phyloP scores from a whole-genome alignment of 768 basidiomycete genomes.

The Trametes meyenii region DNA sequence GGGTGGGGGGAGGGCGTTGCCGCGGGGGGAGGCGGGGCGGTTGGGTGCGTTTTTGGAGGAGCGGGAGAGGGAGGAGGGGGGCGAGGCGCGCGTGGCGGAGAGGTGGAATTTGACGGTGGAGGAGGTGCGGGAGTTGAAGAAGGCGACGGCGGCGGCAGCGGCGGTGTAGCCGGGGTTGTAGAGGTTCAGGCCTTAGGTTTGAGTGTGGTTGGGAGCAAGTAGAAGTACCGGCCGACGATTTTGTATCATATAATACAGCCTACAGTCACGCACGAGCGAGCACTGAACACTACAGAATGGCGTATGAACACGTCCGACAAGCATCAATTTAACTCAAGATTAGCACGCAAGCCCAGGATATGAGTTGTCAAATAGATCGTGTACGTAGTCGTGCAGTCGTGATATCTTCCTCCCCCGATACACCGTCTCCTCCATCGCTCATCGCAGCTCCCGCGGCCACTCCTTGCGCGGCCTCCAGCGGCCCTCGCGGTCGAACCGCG shows the following conservation, averaged over 20 bases:
- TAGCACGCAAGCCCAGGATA: background rate
- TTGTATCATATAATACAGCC: constrained; percentile 12
- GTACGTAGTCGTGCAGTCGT: background rate
- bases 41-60: constrained; percentile 9
- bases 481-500: constrained; percentile 72
- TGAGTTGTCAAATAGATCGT: background rate
- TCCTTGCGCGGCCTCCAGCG: constrained; percentile 65
- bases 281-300: background rate
- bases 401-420: background rate
- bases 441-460: constrained; percentile 71
- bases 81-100: constrained; percentile 28
- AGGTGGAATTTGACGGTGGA: constrained; percentile 34
- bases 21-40: constrained; percentile 5
- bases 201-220: background rate
- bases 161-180: background rate
- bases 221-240: background rate
- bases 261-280: background rate
- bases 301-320: background rate
- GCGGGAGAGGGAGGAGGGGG: constrained; percentile 32
- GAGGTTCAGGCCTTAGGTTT: background rate
- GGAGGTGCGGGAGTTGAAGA: constrained; percentile 22
- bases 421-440: constrained; percentile 26
- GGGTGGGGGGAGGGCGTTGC: constrained; percentile 41
- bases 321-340: background rate
- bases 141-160: constrained; percentile 7